A percentile compares a stretch with the other conserved stretches of the same genome.
phyloP scores from a whole-genome alignment of 306 rosid species.

The Abrus precatorius region DNA sequence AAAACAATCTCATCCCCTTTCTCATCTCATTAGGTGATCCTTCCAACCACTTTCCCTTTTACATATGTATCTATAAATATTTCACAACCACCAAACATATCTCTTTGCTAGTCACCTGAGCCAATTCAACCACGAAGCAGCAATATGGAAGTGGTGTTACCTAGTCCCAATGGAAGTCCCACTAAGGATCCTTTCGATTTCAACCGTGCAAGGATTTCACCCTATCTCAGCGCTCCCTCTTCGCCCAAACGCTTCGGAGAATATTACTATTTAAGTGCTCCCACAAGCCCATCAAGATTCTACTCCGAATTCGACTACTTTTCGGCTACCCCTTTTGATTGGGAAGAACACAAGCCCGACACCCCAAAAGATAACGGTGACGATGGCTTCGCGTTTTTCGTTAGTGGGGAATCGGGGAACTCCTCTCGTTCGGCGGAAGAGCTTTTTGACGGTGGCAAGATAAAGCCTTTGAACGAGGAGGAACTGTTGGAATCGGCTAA shows the following conservation, averaged over 20 bases:
- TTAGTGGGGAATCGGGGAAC: slow-evolving; percentile 52
- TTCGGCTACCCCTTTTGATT: slow-evolving; percentile 12
- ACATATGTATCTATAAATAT: not conserved
- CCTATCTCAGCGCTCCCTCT: slow-evolving; percentile 63
- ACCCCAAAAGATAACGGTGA: not conserved
- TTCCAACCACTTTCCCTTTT: slow-evolving; percentile 8
- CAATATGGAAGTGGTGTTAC: slow-evolving; percentile 62
- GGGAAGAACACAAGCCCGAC: not conserved
- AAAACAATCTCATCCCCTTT: slow-evolving; percentile 37
- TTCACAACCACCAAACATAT: not conserved
- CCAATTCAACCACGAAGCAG: not conserved
- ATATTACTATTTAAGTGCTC: slow-evolving; percentile 72
- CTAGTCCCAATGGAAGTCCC: slow-evolving; percentile 51
- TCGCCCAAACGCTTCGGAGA: slow-evolving; percentile 69
- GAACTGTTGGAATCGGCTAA: slow-evolving; percentile 6
- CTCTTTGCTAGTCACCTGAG: not conserved
- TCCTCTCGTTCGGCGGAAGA: slow-evolving; percentile 81
- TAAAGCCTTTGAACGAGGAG: slow-evolving; percentile 57
- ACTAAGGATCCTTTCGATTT: slow-evolving; percentile 60
- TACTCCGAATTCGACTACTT: slow-evolving; percentile 54
- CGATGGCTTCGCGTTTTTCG: slow-evolving; percentile 64
- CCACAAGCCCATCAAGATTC: slow-evolving; percentile 77
- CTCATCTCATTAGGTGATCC: not conserved
- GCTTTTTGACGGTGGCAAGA: slow-evolving; percentile 77
- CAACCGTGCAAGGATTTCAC: slow-evolving; percentile 54